Evolutionary conservation across 2,329 filamentous ascomycete species (phyloP).

Genomic region (Aspergillus aculeatinus): DNA sequence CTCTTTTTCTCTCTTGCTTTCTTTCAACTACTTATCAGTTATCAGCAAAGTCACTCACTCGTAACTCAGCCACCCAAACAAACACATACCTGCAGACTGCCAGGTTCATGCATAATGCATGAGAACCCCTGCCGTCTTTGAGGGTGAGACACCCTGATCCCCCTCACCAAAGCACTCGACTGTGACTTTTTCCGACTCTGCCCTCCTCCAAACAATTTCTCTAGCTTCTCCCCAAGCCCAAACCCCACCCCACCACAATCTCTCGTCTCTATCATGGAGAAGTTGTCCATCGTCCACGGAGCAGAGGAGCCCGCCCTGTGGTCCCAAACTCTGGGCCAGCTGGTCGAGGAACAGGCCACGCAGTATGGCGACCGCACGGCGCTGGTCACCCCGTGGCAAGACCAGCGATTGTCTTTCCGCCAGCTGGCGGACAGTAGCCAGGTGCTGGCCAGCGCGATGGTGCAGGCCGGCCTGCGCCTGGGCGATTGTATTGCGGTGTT

Average conservation of each 20-base stretch:
- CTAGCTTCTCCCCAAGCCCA: too few species aligned
- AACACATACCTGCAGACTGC: too few species aligned
- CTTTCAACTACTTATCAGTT: too few species aligned
- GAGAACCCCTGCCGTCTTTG: too few species aligned
- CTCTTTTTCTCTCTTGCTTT: too few species aligned
- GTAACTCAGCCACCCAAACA: too few species aligned
- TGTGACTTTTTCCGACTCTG: too few species aligned
- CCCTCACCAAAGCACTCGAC: too few species aligned
- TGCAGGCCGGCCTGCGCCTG: constrained; percentile 61
- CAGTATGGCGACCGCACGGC: neutral
- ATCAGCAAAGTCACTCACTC: too few species aligned
- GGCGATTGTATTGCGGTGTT: constrained; percentile 69
- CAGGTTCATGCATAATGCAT: too few species aligned
- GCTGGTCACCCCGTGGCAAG: neutral
- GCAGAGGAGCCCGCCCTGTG: neutral
- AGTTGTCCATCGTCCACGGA: neutral
- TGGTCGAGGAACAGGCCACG: neutral
- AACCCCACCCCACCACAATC: neutral
- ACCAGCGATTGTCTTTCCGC: neutral
- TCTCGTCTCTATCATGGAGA: neutral
- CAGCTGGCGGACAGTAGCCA: neutral
- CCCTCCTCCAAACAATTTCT: too few species aligned
- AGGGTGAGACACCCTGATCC: too few species aligned
- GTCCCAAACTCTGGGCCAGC: neutral
- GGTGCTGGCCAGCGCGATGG: neutral